A percentile compares a stretch with the other conserved stretches of the same genome.
phyloP scores from a whole-genome alignment of 805 yeast species.

The Hanseniaspora taiwanica region DNA sequence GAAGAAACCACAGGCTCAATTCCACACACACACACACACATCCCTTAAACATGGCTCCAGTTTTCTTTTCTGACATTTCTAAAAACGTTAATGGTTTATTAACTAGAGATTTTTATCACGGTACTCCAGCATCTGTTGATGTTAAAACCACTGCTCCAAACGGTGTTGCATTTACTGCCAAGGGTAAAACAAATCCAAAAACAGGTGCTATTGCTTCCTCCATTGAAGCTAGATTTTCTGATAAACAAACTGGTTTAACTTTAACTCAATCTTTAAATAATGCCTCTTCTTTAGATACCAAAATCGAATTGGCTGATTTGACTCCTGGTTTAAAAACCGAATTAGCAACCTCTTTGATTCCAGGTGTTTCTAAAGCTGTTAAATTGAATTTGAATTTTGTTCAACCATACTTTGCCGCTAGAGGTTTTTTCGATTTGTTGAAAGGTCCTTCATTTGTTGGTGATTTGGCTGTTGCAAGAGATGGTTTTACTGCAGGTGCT shows the following conservation, averaged over 20 bases:
- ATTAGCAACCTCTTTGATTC: constrained; percentile 75
- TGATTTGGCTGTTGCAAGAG: constrained; percentile 89
- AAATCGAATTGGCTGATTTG: constrained; percentile 82
- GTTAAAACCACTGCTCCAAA: constrained; percentile 90
- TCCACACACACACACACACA: neutral
- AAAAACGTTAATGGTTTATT: constrained; percentile 85
- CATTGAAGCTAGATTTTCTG: constrained; percentile 83
- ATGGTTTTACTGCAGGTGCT: constrained; percentile 93
- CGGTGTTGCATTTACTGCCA: constrained; percentile 88
- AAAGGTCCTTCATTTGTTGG: constrained; percentile 95
- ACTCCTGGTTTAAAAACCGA: constrained; percentile 94
- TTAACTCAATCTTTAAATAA: constrained; percentile 98
- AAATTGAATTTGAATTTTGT: constrained; percentile 81
- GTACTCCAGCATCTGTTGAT: constrained; percentile 74
- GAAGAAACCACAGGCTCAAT: too few species aligned
- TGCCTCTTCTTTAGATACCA: constrained; percentile 81
- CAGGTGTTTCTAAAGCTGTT: constrained; percentile 76
- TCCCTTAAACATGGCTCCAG: constrained; percentile 51
- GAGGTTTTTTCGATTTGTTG: constrained; percentile 87
- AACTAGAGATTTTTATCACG: constrained; percentile 87
- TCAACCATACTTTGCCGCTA: constrained; percentile 86
- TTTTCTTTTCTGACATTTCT: constrained; percentile 87
- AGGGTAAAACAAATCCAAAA: constrained; percentile 73
- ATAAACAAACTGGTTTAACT: constrained; percentile 84
- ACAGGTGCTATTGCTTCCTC: constrained; percentile 76